Evolutionary conservation across 2,329 filamentous ascomycete species (phyloP).

Genomic region (Penicillium expansum): DNA sequence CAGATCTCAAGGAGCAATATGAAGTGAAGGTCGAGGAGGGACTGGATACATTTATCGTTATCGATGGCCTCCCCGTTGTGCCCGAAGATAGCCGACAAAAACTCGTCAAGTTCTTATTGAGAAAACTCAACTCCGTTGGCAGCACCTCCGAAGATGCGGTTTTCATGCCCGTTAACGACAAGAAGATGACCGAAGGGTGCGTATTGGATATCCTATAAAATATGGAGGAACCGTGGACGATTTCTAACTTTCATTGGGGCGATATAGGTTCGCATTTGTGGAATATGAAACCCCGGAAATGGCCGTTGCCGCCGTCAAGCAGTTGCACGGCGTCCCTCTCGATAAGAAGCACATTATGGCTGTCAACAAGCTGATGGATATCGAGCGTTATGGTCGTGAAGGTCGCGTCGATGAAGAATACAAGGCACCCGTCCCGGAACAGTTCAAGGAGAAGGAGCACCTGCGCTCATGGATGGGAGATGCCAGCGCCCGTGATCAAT

Average conservation of each 20-base stretch:
- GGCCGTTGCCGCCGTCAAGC: slow-evolving; percentile 82
- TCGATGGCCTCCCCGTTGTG: slow-evolving; percentile 89
- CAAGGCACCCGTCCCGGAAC: slow-evolving; percentile 72
- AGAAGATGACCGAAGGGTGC: slow-evolving; percentile 82
- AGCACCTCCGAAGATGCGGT: slow-evolving; percentile 82
- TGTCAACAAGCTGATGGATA: slow-evolving; percentile 97
- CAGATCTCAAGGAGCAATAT: slow-evolving; percentile 87
- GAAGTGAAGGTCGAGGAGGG: slow-evolving; percentile 95
- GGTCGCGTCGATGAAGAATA: slow-evolving; percentile 92
- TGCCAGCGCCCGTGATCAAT: slow-evolving; percentile 85
- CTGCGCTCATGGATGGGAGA: slow-evolving; percentile 91
- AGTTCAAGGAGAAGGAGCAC: slow-evolving; percentile 90
- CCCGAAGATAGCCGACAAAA: slow-evolving; percentile 88
- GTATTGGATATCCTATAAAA: slow-evolving; percentile 28
- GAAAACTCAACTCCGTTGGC: slow-evolving; percentile 85
- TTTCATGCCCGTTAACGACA: slow-evolving; percentile 88
- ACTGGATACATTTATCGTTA: slow-evolving; percentile 91
- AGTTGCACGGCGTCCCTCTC: slow-evolving; percentile 79
- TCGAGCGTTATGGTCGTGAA: slow-evolving; percentile 93
- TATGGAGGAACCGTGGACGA: not conserved
- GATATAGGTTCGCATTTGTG: slow-evolving; percentile 86
- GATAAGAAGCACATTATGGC: slow-evolving; percentile 95
- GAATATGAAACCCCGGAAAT: slow-evolving; percentile 91
- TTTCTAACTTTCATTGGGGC: slow-evolving; percentile 3
- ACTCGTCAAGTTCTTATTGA: slow-evolving; percentile 91